phyloP scores from a whole-genome alignment of 1,139 yeast species.

The Casaregolazyma lundiana region DNA sequence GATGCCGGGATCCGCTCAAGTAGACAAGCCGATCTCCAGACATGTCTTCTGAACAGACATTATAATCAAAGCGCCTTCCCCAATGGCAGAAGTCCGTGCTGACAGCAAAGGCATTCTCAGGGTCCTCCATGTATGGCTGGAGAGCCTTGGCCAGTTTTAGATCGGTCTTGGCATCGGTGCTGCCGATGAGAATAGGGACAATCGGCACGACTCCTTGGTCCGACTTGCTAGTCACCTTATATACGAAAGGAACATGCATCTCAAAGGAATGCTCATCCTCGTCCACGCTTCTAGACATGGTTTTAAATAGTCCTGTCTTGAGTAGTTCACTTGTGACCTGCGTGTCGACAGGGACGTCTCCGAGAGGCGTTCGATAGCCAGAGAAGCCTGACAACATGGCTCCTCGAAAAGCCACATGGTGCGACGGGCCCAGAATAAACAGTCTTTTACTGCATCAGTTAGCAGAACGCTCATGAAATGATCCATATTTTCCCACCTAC shows the following conservation, averaged over 20 bases:
- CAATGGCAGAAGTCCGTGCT: constrained; percentile 96
- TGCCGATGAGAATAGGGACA: constrained; percentile 79
- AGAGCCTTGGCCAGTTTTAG: constrained; percentile 46
- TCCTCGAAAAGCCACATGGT: constrained; percentile 72
- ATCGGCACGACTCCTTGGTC: constrained; percentile 42
- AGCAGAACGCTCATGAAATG: neutral
- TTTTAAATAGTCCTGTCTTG: constrained; percentile 41
- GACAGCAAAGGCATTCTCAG: constrained; percentile 63
- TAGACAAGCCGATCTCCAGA: constrained; percentile 14
- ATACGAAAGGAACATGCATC: constrained; percentile 83
- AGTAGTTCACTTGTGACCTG: constrained; percentile 36
- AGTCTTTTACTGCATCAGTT: constrained; percentile 46
- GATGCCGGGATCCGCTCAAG: constrained; percentile 11
- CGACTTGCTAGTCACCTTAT: constrained; percentile 39
- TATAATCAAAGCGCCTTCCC: constrained; percentile 78
- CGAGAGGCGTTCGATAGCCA: constrained; percentile 75
- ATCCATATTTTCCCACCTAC: constrained; percentile 16
- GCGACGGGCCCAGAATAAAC: constrained; percentile 89
- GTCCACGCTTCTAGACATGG: constrained; percentile 60
- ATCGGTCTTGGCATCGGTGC: constrained; percentile 46
- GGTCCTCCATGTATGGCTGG: constrained; percentile 51
- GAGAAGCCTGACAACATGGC: constrained; percentile 55
- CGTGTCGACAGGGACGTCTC: constrained; percentile 62
- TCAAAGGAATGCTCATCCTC: constrained; percentile 90
- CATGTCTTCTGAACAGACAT: constrained; percentile 44